Evolutionary conservation across 331 rosid genomes (phyloP).

Genomic region (Spiraea crenata): DNA sequence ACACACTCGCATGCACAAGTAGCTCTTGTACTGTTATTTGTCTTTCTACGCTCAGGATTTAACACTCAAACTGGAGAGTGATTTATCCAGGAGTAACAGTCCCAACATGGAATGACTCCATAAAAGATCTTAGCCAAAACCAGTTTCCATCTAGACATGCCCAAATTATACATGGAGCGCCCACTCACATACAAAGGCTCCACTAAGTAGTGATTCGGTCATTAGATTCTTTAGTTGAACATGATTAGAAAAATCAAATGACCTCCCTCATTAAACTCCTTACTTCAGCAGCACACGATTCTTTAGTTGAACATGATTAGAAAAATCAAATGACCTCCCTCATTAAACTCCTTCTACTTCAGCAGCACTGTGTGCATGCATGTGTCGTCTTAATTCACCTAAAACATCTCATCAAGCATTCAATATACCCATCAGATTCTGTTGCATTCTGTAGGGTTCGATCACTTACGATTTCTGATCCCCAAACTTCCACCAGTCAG

Average conservation of each 20-base stretch:
- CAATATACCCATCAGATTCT: neutral
- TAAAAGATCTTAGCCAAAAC: neutral
- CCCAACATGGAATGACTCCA: neutral
- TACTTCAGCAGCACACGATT: constrained; percentile 4
- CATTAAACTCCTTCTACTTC: neutral
- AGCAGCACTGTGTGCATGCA: neutral
- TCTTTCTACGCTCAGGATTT: neutral
- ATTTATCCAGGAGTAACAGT: neutral
- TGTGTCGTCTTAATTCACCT: neutral
- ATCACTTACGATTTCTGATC: constrained; percentile 89
- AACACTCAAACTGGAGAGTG: neutral
- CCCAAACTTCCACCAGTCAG: constrained; percentile 85
- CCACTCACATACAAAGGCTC: neutral
- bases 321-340: neutral
- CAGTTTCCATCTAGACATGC: neutral
- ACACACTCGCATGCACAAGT: too few relatives aligned
- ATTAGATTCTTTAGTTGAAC: neutral
- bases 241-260: neutral
- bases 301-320: neutral
- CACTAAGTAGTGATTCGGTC: neutral
- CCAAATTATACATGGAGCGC: neutral
- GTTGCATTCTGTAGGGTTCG: constrained; percentile 22
- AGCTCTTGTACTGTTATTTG: too few relatives aligned
- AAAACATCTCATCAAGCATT: neutral
- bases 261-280: neutral